Evolutionary conservation across 345 rosid species (phyloP), one percentile per base, ranked within the genome.

Genomic region (Eucalyptus tenuipes): DNA sequence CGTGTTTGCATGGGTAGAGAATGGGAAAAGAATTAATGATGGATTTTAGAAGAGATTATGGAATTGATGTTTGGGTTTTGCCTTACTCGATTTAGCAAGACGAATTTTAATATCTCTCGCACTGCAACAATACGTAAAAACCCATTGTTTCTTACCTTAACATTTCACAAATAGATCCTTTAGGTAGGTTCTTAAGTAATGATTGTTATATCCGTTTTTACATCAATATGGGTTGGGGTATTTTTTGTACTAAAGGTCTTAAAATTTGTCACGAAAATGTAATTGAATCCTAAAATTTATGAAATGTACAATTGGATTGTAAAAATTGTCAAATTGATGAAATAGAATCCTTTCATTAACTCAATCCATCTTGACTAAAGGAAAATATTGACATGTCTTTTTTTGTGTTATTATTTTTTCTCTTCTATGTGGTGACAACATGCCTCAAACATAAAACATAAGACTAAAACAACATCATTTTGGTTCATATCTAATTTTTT

Each of bases 241-340:
- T 64, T 14, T 16, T n/a, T 64, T n/a, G 0, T 64, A 14, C 0
- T 1, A 6, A 55, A 55, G 0, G 1, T 55, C 1, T 1, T 55
- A 55, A 55, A 1, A 24, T 25, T 24, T 55, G 6, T 55, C 1
- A 55, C 1, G 10, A 24, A 53, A 55, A 55, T 55, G 0, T 0
- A 55, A 55, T 55, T 1, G 0, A 55, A 24, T 55, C 0, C 0
- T 24, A 1, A 24, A 55, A 24, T 0, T 55, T 55, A 24, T 24
- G 1, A 55, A 55, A 55, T 1, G 6, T 24, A 0, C 13, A 55
- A 24, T 55, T 0, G 0, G 0, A 0, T 24, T 29, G 2, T 55
- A 55, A 55, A 55, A 55, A 2, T 1, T 55, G 1, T 24, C 0
- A 55, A 22, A 55, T 55, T 55, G 1, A 0, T 10, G 9, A 1